These are phyloP conservation scores for Suhomyces taliae DNA, from an alignment of 1,139 yeast genomes.

Conservation along the genomic window DNA sequence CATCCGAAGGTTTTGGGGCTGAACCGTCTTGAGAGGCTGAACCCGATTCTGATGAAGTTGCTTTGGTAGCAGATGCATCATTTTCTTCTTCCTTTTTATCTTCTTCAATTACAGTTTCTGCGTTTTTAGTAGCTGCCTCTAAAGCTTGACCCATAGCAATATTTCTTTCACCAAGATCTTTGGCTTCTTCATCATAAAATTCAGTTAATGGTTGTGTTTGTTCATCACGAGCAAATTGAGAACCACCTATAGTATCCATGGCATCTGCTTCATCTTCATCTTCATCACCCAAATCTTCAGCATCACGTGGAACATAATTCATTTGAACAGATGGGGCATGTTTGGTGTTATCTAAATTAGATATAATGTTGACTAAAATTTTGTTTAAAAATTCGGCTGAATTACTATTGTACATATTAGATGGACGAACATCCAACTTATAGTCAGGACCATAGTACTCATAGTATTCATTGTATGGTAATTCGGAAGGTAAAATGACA, in stretches of 20 bases:
- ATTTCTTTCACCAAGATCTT: slow-evolving; percentile 44
- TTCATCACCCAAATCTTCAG: slow-evolving; percentile 79
- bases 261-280: slow-evolving; percentile 75
- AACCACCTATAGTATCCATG: slow-evolving; percentile 88
- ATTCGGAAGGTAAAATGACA: slow-evolving; percentile 72
- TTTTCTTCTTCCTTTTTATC: neutral
- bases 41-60: neutral
- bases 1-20: slow-evolving; percentile 2
- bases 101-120: neutral
- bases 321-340: slow-evolving; percentile 96
- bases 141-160: slow-evolving; percentile 15
- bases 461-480: slow-evolving; percentile 94
- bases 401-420: slow-evolving; percentile 96
- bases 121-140: slow-evolving; percentile 4
- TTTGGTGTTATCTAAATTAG: slow-evolving; percentile 81
- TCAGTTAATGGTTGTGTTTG: slow-evolving; percentile 65
- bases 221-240: slow-evolving; percentile 79
- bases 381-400: slow-evolving; percentile 90
- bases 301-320: slow-evolving; percentile 85
- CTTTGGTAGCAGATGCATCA: neutral
- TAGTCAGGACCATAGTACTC: slow-evolving; percentile 98
- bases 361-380: slow-evolving; percentile 72
- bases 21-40: too few species aligned
- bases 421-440: slow-evolving; percentile 87
- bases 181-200: slow-evolving; percentile 63